Evolutionary conservation across 139 green algal species (phyloP).

Genomic region (Ostreobium quekettii): DNA sequence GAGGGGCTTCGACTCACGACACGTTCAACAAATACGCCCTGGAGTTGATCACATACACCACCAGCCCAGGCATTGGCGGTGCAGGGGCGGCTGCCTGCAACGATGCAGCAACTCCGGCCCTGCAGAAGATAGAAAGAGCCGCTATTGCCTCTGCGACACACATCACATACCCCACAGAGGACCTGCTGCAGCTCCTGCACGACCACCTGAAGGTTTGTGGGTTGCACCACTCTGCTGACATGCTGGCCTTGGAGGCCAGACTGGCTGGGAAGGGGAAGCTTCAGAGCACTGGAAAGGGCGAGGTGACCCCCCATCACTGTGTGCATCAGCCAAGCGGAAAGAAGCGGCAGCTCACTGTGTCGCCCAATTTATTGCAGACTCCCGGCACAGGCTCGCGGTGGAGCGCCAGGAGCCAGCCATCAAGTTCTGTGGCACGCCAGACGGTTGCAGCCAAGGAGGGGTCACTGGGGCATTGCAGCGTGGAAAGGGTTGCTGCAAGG

Average conservation of each 20-base stretch:
- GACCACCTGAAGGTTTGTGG: slow-evolving; percentile 55
- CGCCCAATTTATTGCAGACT: no score
- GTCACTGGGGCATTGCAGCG: no score
- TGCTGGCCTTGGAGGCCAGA: slow-evolving; percentile 40
- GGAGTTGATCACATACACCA: slow-evolving; percentile 31
- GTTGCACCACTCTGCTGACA: slow-evolving; percentile 37
- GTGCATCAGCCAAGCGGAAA: no score
- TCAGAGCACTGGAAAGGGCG: no score
- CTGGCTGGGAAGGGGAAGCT: slow-evolving; percentile 18
- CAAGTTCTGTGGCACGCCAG: no score
- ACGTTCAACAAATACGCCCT: slow-evolving; percentile 21
- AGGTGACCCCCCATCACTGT: no score
- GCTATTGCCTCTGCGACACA: slow-evolving; percentile 59
- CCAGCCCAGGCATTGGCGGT: slow-evolving; percentile 9
- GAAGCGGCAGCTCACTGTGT: no score
- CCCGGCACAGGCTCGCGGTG: no score
- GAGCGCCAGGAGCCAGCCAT: no score
- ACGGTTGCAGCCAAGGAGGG: no score
- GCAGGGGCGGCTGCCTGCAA: slow-evolving; percentile 25
- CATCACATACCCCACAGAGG: slow-evolving; percentile 51
- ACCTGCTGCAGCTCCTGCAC: slow-evolving; percentile 64
- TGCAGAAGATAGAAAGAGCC: slow-evolving; percentile 61
- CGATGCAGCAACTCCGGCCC: slow-evolving; percentile 45
- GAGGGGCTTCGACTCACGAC: slow-evolving; percentile 10
- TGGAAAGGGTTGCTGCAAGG: no score